A percentile compares a stretch with the other conserved stretches of the same genome.
Conservation (phyloP, 2,329 filamentous ascomycete species). For the Thelonectria discophora region DNA sequence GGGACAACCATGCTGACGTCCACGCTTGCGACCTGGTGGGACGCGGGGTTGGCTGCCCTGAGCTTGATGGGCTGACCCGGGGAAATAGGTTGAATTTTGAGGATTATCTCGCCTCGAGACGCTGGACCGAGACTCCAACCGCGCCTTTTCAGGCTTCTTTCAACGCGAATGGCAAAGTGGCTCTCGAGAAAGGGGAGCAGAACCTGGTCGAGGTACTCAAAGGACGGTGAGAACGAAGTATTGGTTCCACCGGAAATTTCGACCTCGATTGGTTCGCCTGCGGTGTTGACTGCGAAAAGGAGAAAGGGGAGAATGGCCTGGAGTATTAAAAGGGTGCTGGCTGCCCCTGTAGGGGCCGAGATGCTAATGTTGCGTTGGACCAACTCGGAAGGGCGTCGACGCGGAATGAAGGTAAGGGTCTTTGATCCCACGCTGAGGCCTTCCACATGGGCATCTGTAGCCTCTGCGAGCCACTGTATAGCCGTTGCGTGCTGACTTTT, state of each 20-base stretch:
- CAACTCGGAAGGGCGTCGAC: constrained; percentile 50
- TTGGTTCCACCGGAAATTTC: constrained; percentile 68
- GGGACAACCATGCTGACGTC: constrained; percentile 64
- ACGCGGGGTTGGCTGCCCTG: constrained; percentile 40
- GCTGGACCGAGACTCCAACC: constrained; percentile 61
- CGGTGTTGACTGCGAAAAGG: constrained; percentile 60
- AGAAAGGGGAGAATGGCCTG: constrained; percentile 69
- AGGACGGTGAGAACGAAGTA: constrained; percentile 64
- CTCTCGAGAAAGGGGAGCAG: constrained; percentile 63
- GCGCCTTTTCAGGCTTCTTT: constrained; percentile 55
- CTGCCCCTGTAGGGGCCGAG: constrained; percentile 58
- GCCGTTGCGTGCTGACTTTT: constrained; percentile 68
- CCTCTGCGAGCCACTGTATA: constrained; percentile 62
- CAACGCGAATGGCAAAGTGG: constrained; percentile 58
- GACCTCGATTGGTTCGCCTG: constrained; percentile 56
- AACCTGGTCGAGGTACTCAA: constrained; percentile 70
- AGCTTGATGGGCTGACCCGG: constrained; percentile 50
- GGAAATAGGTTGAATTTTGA: constrained; percentile 50
- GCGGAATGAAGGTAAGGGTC: constrained; percentile 58
- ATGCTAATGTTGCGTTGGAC: constrained; percentile 58
- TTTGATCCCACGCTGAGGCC: constrained; percentile 62
- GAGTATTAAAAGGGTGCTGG: constrained; percentile 66
- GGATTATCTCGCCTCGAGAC: constrained; percentile 53
- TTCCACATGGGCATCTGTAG: constrained; percentile 59
- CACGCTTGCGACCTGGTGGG: constrained; percentile 54